A percentile compares a stretch with the other conserved stretches of the same genome.
These are phyloP conservation scores for Rosa lucieae DNA, from an alignment of 306 rosid species.

Conservation along the genomic window DNA sequence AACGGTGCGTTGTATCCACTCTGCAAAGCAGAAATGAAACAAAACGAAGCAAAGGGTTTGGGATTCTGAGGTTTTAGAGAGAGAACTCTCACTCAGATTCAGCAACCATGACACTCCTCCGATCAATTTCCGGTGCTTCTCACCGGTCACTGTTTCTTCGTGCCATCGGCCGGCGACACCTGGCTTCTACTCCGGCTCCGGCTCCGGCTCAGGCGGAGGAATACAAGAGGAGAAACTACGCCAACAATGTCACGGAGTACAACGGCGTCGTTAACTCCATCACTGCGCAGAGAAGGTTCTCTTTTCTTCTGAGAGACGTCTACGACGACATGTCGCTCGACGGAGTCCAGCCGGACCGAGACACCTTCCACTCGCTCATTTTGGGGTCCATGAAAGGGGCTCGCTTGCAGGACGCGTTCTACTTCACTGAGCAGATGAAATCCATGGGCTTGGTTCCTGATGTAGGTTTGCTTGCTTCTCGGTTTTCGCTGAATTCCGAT, in stretches of 20 bases:
- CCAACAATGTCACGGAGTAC: constrained; percentile 74
- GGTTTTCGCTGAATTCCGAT: background rate
- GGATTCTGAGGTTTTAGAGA: constrained; percentile 12
- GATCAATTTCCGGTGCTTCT: constrained; percentile 45
- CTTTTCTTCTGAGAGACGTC: constrained; percentile 68
- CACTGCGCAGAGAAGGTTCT: constrained; percentile 61
- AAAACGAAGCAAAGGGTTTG: constrained; percentile 29
- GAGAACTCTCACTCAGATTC: background rate
- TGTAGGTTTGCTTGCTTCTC: constrained; percentile 41
- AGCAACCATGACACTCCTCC: constrained; percentile 58
- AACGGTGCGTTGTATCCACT: background rate
- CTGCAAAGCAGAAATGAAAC: background rate
- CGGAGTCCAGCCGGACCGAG: constrained; percentile 85
- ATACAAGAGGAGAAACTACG: constrained; percentile 69
- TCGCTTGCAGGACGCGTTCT: constrained; percentile 75
- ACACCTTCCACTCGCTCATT: constrained; percentile 71
- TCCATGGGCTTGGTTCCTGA: constrained; percentile 81
- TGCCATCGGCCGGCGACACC: constrained; percentile 50
- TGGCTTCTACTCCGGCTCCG: background rate
- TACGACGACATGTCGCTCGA: constrained; percentile 92
- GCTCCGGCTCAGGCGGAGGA: constrained; percentile 53
- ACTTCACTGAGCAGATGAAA: constrained; percentile 81
- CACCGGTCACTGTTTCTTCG: constrained; percentile 22
- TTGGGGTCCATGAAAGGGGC: constrained; percentile 77
- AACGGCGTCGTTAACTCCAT: constrained; percentile 70